Evolutionary conservation across 1,284 basidiomycete species (phyloP).

Genomic region (Mrakiaceae sp.): DNA sequence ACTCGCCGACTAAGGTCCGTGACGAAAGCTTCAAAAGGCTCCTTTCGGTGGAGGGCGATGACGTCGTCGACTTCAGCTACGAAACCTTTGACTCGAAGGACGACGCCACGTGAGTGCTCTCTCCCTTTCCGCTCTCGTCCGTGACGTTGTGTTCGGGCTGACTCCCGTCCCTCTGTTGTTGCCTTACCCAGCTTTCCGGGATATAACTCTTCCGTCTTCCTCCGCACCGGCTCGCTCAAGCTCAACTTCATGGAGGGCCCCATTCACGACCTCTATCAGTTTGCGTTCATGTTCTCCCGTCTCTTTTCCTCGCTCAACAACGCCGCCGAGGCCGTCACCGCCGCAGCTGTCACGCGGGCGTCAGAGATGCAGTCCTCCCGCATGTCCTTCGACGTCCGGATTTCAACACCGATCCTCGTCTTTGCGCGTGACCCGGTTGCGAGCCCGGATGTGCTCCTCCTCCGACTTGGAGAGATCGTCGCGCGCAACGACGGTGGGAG

Average conservation of each 20-base stretch:
- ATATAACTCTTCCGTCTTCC: constrained; percentile 73
- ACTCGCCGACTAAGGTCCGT: constrained; percentile 50
- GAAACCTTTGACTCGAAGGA: constrained; percentile 69
- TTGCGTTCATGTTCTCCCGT: constrained; percentile 75
- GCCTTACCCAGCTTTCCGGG: constrained; percentile 45
- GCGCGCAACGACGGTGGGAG: constrained; percentile 59
- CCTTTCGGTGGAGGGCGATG: constrained; percentile 86
- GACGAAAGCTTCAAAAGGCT: constrained; percentile 66
- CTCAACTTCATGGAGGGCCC: constrained; percentile 82
- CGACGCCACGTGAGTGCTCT: constrained; percentile 34
- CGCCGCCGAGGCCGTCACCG: constrained; percentile 45
- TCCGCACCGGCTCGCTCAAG: constrained; percentile 84
- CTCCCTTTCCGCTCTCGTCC: no score
- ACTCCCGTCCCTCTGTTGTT: no score
- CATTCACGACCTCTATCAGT: constrained; percentile 72
- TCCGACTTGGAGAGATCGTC: constrained; percentile 80
- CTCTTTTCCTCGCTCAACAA: constrained; percentile 32
- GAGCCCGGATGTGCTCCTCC: constrained; percentile 59
- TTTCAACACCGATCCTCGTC: constrained; percentile 87
- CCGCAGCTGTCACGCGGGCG: constrained; percentile 82
- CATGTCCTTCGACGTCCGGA: constrained; percentile 81
- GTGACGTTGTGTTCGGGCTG: no score
- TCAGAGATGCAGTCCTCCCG: constrained; percentile 62
- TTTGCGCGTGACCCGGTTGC: constrained; percentile 62
- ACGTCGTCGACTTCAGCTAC: constrained; percentile 91